phyloP scores from a whole-genome alignment of 2,329 filamentous ascomycete species.

The Polytolypa hystricis region DNA sequence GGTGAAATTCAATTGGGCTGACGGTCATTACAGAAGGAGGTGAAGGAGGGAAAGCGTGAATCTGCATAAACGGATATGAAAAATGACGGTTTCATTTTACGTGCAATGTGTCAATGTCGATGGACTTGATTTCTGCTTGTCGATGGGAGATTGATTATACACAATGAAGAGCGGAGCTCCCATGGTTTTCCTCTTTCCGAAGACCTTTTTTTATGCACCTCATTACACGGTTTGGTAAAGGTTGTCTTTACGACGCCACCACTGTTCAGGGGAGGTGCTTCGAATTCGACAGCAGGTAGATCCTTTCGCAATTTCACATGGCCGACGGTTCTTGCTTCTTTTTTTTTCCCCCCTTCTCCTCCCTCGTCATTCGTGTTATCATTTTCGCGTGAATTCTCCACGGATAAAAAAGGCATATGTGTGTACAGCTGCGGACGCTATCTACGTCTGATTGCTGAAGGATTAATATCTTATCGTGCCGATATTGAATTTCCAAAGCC shows the following conservation, averaged over 20 bases:
- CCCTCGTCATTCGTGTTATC: not conserved
- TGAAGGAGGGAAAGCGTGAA: slow-evolving; percentile 91
- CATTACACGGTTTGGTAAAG: not conserved
- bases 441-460: slow-evolving; percentile 56
- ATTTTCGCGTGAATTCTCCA: not conserved
- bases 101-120: slow-evolving; percentile 15
- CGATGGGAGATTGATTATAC: slow-evolving; percentile 3
- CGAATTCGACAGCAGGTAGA: slow-evolving; percentile 11
- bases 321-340: not conserved
- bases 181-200: not conserved
- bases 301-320: slow-evolving; percentile 3
- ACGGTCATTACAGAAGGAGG: slow-evolving; percentile 66
- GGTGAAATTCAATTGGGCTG: too few relatives aligned
- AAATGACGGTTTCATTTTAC: slow-evolving; percentile 6
- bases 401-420: slow-evolving; percentile 48
- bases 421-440: slow-evolving; percentile 56
- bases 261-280: too few relatives aligned
- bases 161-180: not conserved
- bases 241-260: not conserved
- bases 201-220: not conserved
- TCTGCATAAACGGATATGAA: slow-evolving; percentile 52
- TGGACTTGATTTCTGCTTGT: slow-evolving; percentile 4
- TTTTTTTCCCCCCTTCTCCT: not conserved
- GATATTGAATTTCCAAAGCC: slow-evolving; percentile 39
- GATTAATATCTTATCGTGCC: slow-evolving; percentile 52